Evolutionary conservation across 2,329 filamentous ascomycete genomes (phyloP).

Genomic region (Thelonectria rubi): DNA sequence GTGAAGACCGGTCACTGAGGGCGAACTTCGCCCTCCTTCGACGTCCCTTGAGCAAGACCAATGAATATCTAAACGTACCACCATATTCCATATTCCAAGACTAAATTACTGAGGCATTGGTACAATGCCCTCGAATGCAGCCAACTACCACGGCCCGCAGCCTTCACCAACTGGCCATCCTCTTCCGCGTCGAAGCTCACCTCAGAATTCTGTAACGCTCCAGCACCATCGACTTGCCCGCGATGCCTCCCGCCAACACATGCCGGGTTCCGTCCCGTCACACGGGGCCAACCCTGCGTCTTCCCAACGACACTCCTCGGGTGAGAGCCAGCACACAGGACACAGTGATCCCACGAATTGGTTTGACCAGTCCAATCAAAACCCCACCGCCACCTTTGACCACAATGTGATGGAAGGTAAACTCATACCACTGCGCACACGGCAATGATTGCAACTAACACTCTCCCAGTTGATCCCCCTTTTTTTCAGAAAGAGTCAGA

Average conservation of each 20-base stretch:
- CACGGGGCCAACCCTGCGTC: conserved; percentile 31
- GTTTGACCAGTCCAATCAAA: conserved; percentile 64
- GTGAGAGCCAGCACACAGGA: conserved; percentile 58
- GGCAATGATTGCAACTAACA: conserved; percentile 12
- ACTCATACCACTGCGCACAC: conserved; percentile 3
- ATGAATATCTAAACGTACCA: conserved; percentile 23
- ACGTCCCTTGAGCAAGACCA: neutral
- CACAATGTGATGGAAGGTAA: conserved; percentile 59
- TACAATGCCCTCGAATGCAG: conserved; percentile 43
- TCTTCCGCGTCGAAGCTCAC: conserved; percentile 55
- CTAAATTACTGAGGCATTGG: conserved; percentile 16
- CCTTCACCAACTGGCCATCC: conserved; percentile 50
- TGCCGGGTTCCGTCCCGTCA: conserved; percentile 37
- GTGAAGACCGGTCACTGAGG: neutral
- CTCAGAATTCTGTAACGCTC: conserved; percentile 58
- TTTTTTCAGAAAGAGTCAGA: conserved; percentile 64
- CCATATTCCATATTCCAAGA: conserved; percentile 1
- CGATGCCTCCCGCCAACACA: conserved; percentile 50
- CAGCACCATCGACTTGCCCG: conserved; percentile 56
- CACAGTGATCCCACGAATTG: conserved; percentile 62
- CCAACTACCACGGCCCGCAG: conserved; percentile 37
- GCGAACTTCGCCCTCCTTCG: neutral
- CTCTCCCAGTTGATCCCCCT: conserved; percentile 57
- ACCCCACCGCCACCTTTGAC: conserved; percentile 55
- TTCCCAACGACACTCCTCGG: conserved; percentile 55